A percentile compares a stretch with the other conserved stretches of the same genome.
phyloP scores from a whole-genome alignment of 495 filamentous ascomycete species.

The Aspergillus olivimuriae region DNA sequence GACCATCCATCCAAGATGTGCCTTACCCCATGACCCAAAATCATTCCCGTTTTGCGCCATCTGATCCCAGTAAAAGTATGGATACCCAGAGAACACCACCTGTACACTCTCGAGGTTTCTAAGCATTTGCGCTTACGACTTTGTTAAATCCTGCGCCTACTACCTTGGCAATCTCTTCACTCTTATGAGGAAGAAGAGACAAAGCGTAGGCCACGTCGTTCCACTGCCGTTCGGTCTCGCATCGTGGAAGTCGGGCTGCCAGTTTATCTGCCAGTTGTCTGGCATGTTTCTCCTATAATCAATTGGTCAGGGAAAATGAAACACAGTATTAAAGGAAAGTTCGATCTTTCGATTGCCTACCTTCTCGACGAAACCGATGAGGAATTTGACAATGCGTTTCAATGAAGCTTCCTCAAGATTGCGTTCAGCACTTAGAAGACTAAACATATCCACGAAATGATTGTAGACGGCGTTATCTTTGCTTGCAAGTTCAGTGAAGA shows the following conservation, averaged over 20 bases:
- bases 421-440: slow-evolving; percentile 73
- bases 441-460: slow-evolving; percentile 99
- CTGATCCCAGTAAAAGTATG: slow-evolving; percentile 13
- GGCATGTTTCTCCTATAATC: slow-evolving; percentile 83
- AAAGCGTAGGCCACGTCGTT: slow-evolving; percentile 92
- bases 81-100: slow-evolving; percentile 12
- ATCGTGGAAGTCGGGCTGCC: slow-evolving; percentile 76
- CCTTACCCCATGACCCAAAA: no score
- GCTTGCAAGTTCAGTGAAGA: slow-evolving; percentile 92
- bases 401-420: slow-evolving; percentile 79
- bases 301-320: slow-evolving; percentile 3
- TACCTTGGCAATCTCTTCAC: slow-evolving; percentile 88
- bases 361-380: slow-evolving; percentile 96
- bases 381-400: slow-evolving; percentile 79
- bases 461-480: slow-evolving; percentile 99
- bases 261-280: slow-evolving; percentile 93
- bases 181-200: slow-evolving; percentile 88
- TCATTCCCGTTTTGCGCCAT: no score
- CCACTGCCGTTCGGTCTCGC: slow-evolving; percentile 93
- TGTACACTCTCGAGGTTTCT: slow-evolving; percentile 3
- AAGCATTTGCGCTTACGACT: slow-evolving; percentile 64
- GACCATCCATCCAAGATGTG: no score
- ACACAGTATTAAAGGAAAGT: background rate
- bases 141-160: slow-evolving; percentile 74
- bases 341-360: slow-evolving; percentile 38